A percentile compares a stretch with the other conserved stretches of the same genome.
These are phyloP conservation scores for Axilococcus clingmanii DNA, from an alignment of 139 green algal genomes.

Conservation along the genomic window DNA sequence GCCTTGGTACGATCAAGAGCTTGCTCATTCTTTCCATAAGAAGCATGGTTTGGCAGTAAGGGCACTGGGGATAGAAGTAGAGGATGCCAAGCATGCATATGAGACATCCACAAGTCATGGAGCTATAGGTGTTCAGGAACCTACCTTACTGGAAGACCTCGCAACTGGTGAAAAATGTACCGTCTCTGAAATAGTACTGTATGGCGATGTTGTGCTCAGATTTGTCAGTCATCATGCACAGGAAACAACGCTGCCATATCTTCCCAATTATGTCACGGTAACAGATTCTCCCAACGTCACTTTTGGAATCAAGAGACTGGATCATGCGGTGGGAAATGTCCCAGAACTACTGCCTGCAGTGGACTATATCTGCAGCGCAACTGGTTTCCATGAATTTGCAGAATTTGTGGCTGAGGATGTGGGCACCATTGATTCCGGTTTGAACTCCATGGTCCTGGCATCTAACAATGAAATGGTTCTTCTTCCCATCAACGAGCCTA, in stretches of 20 bases:
- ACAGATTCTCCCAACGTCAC: constrained; percentile 19
- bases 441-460: constrained; percentile 87
- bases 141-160: constrained; percentile 35
- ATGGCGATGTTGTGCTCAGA: constrained; percentile 90
- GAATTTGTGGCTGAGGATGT: constrained; percentile 96
- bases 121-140: constrained; percentile 45
- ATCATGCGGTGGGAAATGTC: constrained; percentile 96
- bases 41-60: constrained; percentile 81
- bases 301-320: constrained; percentile 77
- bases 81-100: constrained; percentile 70
- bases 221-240: constrained; percentile 63
- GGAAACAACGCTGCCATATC: constrained; percentile 51
- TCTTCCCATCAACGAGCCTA: constrained; percentile 95
- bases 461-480: constrained; percentile 93
- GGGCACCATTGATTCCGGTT: constrained; percentile 82
- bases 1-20: constrained; percentile 44
- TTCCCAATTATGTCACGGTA: constrained; percentile 64
- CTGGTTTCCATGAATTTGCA: constrained; percentile 94
- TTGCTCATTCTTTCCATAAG: constrained; percentile 64
- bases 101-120: constrained; percentile 53
- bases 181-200: constrained; percentile 79
- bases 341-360: constrained; percentile 58
- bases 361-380: constrained; percentile 64
- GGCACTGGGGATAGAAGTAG: constrained; percentile 77
- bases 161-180: constrained; percentile 13